phyloP scores from a whole-genome alignment of 805 yeast species.

The Brettanomyces sp. region DNA sequence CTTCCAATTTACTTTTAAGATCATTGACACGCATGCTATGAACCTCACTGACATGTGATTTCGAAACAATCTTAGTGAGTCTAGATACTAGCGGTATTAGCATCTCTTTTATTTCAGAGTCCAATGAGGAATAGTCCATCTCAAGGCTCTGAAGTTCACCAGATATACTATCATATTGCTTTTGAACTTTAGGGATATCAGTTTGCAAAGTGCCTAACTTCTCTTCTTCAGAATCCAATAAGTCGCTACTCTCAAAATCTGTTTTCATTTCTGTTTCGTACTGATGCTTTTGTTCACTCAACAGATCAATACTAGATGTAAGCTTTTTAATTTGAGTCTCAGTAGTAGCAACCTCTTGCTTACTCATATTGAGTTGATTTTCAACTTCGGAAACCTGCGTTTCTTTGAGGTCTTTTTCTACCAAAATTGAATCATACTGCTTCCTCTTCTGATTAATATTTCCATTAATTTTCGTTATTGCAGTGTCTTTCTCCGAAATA shows the following conservation, averaged over 20 bases:
- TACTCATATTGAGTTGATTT: conserved; percentile 31
- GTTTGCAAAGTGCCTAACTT: conserved; percentile 28
- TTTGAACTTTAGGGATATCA: conserved; percentile 30
- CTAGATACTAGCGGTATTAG: conserved; percentile 43
- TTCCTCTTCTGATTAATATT: conserved; percentile 27
- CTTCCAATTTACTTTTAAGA: conserved; percentile 15
- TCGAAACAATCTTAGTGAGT: conserved; percentile 13
- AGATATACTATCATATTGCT: conserved; percentile 30
- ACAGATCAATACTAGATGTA: conserved; percentile 24
- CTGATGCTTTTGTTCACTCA: conserved; percentile 31
- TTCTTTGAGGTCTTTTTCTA: conserved; percentile 34
- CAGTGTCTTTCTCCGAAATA: conserved; percentile 38
- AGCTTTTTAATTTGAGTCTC: conserved; percentile 28
- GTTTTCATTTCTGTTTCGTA: conserved; percentile 41
- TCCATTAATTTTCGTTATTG: conserved; percentile 42
- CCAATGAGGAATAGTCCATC: conserved; percentile 34
- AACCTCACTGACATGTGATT: conserved; percentile 1
- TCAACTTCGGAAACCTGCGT: conserved; percentile 32
- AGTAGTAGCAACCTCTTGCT: conserved; percentile 33
- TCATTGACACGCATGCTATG: conserved; percentile 9
- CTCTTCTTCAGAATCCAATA: conserved; percentile 40
- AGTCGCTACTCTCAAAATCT: conserved; percentile 39
- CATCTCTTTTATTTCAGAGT: conserved; percentile 51
- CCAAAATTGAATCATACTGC: conserved; percentile 34
- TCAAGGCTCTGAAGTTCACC: conserved; percentile 35